Percentiles rank a stretch among this genome's conserved stretches.
These are phyloP conservation scores for Ruellia speciosa DNA, from an alignment of 305 asterid genomes.

Conservation along the genomic window DNA sequence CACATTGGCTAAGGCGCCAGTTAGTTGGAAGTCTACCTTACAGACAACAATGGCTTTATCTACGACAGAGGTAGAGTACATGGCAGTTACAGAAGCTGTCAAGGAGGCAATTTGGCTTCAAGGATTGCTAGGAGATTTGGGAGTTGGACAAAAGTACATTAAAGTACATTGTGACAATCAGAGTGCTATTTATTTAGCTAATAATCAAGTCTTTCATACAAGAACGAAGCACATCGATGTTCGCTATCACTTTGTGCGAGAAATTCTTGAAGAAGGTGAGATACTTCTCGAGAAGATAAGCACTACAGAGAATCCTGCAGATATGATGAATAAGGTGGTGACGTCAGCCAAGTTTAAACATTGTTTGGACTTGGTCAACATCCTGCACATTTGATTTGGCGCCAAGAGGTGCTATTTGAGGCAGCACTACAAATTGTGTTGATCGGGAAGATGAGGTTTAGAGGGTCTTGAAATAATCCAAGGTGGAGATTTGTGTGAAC, in stretches of 20 bases:
- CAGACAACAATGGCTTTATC: background rate
- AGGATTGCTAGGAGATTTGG: background rate
- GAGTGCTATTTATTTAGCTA: background rate
- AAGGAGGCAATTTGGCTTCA: background rate
- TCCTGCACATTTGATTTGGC: too few relatives aligned
- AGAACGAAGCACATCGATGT: conserved; percentile 3
- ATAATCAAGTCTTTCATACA: background rate
- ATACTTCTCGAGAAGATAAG: too few relatives aligned
- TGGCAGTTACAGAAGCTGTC: background rate
- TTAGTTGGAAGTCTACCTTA: background rate
- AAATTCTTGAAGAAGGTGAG: background rate
- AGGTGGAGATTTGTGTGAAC: too few relatives aligned
- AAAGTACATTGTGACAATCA: background rate
- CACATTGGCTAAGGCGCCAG: background rate
- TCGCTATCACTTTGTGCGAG: background rate
- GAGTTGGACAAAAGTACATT: background rate
- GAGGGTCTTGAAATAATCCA: too few relatives aligned
- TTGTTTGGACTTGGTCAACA: too few relatives aligned
- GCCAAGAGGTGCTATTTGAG: too few relatives aligned
- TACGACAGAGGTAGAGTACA: background rate
- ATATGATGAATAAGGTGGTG: too few relatives aligned
- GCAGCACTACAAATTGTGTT: too few relatives aligned
- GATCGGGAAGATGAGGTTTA: too few relatives aligned
- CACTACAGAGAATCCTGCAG: too few relatives aligned
- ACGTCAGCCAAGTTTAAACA: too few relatives aligned